Conservation (phyloP, 2,329 filamentous ascomycete genomes). For the Cladobotryum mycophilum region DNA sequence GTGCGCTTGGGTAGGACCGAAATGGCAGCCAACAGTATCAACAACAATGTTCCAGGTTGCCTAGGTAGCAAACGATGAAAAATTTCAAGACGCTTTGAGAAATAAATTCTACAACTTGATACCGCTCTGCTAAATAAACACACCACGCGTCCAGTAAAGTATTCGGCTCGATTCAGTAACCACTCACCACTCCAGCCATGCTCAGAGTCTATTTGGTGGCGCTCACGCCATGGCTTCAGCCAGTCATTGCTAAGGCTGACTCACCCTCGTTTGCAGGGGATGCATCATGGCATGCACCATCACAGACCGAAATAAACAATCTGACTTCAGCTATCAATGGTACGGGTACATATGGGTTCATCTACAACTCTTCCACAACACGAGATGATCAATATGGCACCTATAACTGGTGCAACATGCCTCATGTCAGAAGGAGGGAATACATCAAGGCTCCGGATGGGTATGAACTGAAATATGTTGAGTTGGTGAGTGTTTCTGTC, state of each 20-base stretch:
- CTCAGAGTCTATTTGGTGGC: not conserved
- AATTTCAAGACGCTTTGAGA: no score
- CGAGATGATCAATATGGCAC: conserved; percentile 51
- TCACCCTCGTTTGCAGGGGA: conserved; percentile 20
- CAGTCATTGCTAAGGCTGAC: not conserved
- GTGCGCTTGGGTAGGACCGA: no score
- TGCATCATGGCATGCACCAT: conserved; percentile 53
- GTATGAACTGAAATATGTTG: conserved; percentile 68
- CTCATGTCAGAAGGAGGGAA: conserved; percentile 63
- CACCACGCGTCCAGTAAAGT: no score
- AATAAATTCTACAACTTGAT: no score
- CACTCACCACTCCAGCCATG: not conserved
- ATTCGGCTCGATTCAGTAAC: no score
- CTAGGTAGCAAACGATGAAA: no score
- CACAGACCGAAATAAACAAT: conserved; percentile 52
- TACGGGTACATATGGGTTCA: conserved; percentile 63
- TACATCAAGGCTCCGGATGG: conserved; percentile 50
- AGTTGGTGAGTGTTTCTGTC: conserved; percentile 53
- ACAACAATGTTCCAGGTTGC: no score
- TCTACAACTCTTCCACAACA: conserved; percentile 61
- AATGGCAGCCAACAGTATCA: no score
- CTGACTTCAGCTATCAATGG: conserved; percentile 50
- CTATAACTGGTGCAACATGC: conserved; percentile 87
- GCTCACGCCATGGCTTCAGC: not conserved
- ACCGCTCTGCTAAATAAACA: no score